phyloP scores from a whole-genome alignment of 192 early-diverging fungal species.

The Dissophora globulifera region DNA sequence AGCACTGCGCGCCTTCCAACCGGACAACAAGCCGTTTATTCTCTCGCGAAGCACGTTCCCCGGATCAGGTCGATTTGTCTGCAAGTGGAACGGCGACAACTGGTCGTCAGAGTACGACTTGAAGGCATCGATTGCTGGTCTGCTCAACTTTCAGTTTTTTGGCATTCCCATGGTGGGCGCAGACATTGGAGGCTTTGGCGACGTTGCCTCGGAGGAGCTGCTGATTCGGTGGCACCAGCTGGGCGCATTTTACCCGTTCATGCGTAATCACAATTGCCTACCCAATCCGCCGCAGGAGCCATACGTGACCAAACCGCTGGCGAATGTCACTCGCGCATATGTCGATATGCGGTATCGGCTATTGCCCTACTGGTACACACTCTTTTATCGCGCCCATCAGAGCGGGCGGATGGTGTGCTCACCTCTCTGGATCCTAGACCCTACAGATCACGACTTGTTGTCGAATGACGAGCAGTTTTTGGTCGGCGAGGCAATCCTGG shows the following conservation, averaged over 20 bases:
- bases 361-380: conserved; percentile 70
- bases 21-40: conserved; percentile 64
- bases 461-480: conserved; percentile 68
- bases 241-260: conserved; percentile 71
- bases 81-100: conserved; percentile 70
- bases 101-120: conserved; percentile 61
- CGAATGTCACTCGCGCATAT: conserved; percentile 58
- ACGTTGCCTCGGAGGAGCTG: conserved; percentile 64
- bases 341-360: conserved; percentile 66
- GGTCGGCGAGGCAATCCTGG: conserved; percentile 63
- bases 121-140: conserved; percentile 65
- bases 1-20: conserved; percentile 52
- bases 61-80: conserved; percentile 61
- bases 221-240: conserved; percentile 70
- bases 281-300: conserved; percentile 64
- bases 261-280: conserved; percentile 71
- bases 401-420: conserved; percentile 64
- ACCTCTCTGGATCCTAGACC: conserved; percentile 64
- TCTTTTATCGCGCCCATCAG: conserved; percentile 60
- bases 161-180: conserved; percentile 75
- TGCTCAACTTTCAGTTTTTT: conserved; percentile 73
- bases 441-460: conserved; percentile 30
- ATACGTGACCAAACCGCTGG: conserved; percentile 61
- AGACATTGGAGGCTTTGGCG: conserved; percentile 75
- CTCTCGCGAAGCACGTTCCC: conserved; percentile 71